Percentiles rank a stretch among this genome's conserved stretches.
Conservation (phyloP, 2,329 filamentous ascomycete genomes). For the Alternaria sp. region DNA sequence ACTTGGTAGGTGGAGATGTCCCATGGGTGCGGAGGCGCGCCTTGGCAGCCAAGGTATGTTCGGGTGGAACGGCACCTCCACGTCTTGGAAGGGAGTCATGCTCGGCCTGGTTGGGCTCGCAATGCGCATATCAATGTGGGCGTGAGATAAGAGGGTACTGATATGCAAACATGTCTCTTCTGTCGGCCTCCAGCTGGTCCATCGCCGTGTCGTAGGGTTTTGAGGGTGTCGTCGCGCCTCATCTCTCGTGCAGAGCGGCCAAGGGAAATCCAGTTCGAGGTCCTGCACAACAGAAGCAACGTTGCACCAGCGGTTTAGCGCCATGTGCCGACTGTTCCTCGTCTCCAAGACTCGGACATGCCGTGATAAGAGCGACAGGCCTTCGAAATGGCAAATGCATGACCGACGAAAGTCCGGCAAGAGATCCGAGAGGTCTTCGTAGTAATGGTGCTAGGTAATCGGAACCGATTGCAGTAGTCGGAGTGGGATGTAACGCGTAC, state of each 20-base stretch:
- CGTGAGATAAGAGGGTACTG: neutral
- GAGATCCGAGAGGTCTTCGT: neutral
- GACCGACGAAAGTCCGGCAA: neutral
- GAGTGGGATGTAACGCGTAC: neutral
- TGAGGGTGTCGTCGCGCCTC: neutral
- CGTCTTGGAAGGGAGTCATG: neutral
- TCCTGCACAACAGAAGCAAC: neutral
- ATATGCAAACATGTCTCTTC: neutral
- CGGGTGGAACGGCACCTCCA: slow-evolving; percentile 1
- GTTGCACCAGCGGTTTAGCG: neutral
- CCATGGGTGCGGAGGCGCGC: slow-evolving; percentile 1
- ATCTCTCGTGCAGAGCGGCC: neutral
- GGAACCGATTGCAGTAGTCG: neutral
- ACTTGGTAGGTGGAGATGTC: neutral
- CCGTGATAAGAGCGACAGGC: neutral
- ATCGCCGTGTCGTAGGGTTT: neutral
- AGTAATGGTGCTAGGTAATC: neutral
- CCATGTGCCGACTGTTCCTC: neutral
- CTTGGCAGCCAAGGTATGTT: neutral
- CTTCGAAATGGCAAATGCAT: neutral
- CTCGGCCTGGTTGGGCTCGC: neutral
- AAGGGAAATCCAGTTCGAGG: neutral
- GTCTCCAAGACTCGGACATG: neutral
- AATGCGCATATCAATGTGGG: neutral
- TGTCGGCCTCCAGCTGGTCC: neutral